These are phyloP conservation scores for Castanea mollissima DNA, from an alignment of 306 rosid species.

Conservation along the genomic window DNA sequence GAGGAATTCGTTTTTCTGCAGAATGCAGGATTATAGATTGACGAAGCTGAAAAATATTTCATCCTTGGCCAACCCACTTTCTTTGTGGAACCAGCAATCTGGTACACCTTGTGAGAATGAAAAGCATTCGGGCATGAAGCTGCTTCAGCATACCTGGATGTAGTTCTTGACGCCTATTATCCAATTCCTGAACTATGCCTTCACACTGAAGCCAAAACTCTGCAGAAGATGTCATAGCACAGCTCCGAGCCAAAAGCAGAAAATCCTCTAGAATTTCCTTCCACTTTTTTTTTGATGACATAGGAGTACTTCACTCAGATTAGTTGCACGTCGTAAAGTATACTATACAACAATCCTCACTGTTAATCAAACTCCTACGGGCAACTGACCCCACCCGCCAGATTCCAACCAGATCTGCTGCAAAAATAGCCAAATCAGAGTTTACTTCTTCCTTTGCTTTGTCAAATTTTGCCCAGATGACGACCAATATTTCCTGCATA, in stretches of 20 bases:
- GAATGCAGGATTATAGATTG: constrained; percentile 69
- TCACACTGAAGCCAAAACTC: constrained; percentile 99
- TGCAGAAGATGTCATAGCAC: constrained; percentile 88
- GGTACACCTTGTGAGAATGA: constrained; percentile 96
- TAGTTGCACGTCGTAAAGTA: too few species aligned
- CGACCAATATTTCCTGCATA: constrained; percentile 83
- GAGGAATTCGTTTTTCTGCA: constrained; percentile 67
- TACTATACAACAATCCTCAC: too few species aligned
- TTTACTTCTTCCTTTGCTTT: constrained; percentile 94
- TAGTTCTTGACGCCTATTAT: constrained; percentile 93
- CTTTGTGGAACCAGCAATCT: constrained; percentile 89
- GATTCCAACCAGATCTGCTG: constrained; percentile 93
- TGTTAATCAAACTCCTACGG: too few species aligned
- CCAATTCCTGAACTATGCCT: constrained; percentile 97
- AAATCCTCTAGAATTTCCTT: constrained; percentile 92
- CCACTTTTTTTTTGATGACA: constrained; percentile 32
- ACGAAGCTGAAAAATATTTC: constrained; percentile 74
- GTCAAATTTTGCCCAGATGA: constrained; percentile 78
- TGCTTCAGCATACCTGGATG: constrained; percentile 88
- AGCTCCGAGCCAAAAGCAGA: constrained; percentile 86
- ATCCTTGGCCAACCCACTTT: constrained; percentile 86
- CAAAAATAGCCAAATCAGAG: constrained; percentile 84
- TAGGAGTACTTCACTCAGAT: too few species aligned
- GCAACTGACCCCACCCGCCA: constrained; percentile 22
- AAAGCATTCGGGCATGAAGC: constrained; percentile 91